A percentile compares a stretch with the other conserved stretches of the same genome.
Evolutionary conservation across 2,329 filamentous ascomycete species (phyloP).

Genomic region (Grosmannia huntii): DNA sequence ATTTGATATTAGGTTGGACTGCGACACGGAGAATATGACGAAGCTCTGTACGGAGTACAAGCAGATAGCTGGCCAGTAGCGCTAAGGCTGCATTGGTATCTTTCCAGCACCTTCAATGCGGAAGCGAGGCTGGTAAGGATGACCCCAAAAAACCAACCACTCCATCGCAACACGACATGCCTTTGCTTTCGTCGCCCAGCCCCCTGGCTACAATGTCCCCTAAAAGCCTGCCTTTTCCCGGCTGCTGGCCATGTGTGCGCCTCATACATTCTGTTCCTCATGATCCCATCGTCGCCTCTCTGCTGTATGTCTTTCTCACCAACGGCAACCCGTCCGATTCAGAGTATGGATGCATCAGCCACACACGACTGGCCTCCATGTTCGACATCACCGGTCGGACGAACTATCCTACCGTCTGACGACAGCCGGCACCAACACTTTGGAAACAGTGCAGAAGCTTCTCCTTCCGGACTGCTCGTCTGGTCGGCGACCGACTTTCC

Average conservation of each 20-base stretch:
- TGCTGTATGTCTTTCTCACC: background rate
- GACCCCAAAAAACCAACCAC: background rate
- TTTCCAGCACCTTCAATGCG: background rate
- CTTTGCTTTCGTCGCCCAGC: background rate
- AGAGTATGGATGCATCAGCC: background rate
- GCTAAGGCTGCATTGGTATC: background rate
- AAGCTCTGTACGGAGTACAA: too few species aligned
- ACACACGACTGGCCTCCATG: background rate
- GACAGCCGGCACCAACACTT: background rate
- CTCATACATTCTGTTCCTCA: too few species aligned
- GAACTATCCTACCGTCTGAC: background rate
- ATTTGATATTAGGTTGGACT: too few species aligned
- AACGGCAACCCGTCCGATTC: background rate
- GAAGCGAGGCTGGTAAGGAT: background rate
- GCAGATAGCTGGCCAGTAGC: background rate
- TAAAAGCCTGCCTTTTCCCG: background rate
- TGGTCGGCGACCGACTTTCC: slow-evolving; percentile 21
- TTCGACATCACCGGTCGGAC: background rate
- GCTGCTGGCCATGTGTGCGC: background rate
- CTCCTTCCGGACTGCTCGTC: slow-evolving; percentile 14
- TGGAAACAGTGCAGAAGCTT: background rate
- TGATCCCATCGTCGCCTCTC: too few species aligned
- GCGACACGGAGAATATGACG: too few species aligned
- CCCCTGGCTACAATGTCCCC: background rate
- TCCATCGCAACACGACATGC: background rate